Base-by-base conservation (phyloP, 2,329 filamentous ascomycete genomes). In the Stagonosporopsis rhizophila region DNA sequence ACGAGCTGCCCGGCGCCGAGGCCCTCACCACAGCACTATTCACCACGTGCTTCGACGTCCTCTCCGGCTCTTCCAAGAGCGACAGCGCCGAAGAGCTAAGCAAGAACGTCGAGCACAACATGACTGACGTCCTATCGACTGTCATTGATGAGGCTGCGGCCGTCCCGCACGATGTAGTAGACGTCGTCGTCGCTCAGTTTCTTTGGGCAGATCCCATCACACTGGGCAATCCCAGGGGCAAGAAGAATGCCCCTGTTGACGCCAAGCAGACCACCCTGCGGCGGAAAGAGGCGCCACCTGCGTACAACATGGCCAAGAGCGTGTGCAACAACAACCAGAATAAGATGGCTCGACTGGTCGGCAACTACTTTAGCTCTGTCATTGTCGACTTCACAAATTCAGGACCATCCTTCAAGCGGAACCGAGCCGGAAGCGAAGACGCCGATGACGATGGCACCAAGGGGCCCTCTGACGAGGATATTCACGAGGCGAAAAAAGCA, bases 331-430 rank as follows among this genome's bases (percentile, higher is more conserved):
- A 85, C 17, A 96, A 89, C 65, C 87, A 91, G 0, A 94, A 97
- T 66, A 96, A 96, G 77, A 97, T 99, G 94, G 89, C 92, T 1
- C 89, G 92, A 59, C 92, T 96, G 65, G 89, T 98, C 52, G 94
- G 92, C 64, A 92, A 96, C 70, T 99, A 98, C 75, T 99, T 99
- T 75, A 96, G 92, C 76, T 92, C 96, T 53, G 92, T 98, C 47
- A 96, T 99, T 55, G 87, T 98, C 59, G 92, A 97, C 71, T 90
- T 92, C 88, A 34, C 85, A 81, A 69, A 62, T 34, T 47, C 62
- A 1, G 65, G 64, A 2, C 37, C 41, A 3, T 59, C 60, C 4
- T 65, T 64, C 42, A 61, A 59, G 40, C 64, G 67, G 12, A 64
- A 66, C 52, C 61, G 66, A 8, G 63, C 62, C 20, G 64, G 62